Evolutionary conservation across 768 basidiomycete species (phyloP).

Genomic region (Tephrocybe sp.): DNA sequence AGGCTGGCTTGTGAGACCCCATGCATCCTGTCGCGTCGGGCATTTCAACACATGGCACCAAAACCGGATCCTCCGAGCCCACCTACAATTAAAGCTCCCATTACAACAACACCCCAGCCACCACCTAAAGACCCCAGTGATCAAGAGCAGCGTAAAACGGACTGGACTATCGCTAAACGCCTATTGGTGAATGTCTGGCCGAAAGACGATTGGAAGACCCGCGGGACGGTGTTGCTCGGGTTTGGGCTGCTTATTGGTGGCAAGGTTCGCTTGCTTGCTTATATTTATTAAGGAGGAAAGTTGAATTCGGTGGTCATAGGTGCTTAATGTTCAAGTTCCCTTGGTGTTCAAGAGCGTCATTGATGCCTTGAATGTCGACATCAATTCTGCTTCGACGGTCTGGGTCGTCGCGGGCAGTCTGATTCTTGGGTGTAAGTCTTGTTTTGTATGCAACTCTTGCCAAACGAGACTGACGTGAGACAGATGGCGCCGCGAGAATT

Average conservation of each 20-base stretch:
- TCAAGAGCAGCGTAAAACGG: conserved; percentile 63
- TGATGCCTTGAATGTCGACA: conserved; percentile 84
- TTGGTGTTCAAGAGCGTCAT: conserved; percentile 91
- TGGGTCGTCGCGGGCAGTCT: conserved; percentile 92
- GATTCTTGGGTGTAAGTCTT: conserved; percentile 81
- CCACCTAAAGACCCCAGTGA: conserved; percentile 31
- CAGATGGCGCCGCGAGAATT: conserved; percentile 90
- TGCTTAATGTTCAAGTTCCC: conserved; percentile 98
- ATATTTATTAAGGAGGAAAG: too few species aligned
- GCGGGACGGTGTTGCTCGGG: conserved; percentile 80
- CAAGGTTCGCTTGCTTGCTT: conserved; percentile 57
- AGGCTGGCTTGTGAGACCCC: not conserved
- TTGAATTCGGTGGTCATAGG: conserved; percentile 36
- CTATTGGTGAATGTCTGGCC: conserved; percentile 96
- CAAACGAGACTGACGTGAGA: conserved; percentile 9
- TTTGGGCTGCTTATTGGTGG: conserved; percentile 78
- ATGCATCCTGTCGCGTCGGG: conserved; percentile 7
- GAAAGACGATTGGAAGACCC: conserved; percentile 76
- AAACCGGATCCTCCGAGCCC: conserved; percentile 16
- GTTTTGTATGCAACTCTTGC: not conserved
- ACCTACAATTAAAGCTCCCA: conserved; percentile 2
- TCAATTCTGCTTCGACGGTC: conserved; percentile 73
- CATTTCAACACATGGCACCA: conserved; percentile 19
- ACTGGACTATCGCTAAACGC: conserved; percentile 84
- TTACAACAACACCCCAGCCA: conserved; percentile 2